Evolutionary conservation across 164 flowering plant species (phyloP), one percentile per base, ranked within the genome.

Genomic region (Paratinospora sagittata): DNA sequence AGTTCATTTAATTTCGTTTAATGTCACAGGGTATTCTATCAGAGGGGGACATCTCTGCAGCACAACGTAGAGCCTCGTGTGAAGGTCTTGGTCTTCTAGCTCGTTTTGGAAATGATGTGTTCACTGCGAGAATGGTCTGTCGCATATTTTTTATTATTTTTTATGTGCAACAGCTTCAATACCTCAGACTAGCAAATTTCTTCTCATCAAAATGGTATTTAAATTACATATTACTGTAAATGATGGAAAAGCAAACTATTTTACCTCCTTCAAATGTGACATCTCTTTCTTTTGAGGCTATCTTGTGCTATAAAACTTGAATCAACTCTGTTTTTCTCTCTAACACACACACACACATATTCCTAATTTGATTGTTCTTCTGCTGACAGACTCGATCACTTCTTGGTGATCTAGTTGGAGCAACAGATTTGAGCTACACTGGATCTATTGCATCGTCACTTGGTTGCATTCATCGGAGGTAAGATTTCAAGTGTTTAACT

Each of bases 381-480:
- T 83, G 71, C 60, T 58, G 77, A 60, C 88, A 93, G 97, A 85
- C 88, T 14, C 82, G 90, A 73, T 63, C 74, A 23, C 84, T 93
- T 66, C 89, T 90, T 70, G 87, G 86, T 33, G 98, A 93, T 76
- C 81, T 88, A 8, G 82, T 71, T 74, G 84, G 82, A 8, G 68
- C 82, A 70, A 75, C 87, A 30, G 95, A 91, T 82, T 80, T 86
- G 45, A 79, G 72, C 73, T 90, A 88, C 79, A 84, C 86, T 75
- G 98, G 96, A 47, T 92, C 99, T 34, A 78, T 96, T 80, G 90
- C 96, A 68, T 67, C 93, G 68, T 83, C 98, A 24, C 91, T 96
- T 81, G 99, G 99, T 70, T 92, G 95, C 80, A 91, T 96, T 68
- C 99, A 96, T 81, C 85, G 88, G 76, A 90, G 99, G 99, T 96